A percentile compares a stretch with the other conserved stretches of the same genome.
phyloP scores from a whole-genome alignment of 192 early-diverging fungal species.

The Podila epigama region DNA sequence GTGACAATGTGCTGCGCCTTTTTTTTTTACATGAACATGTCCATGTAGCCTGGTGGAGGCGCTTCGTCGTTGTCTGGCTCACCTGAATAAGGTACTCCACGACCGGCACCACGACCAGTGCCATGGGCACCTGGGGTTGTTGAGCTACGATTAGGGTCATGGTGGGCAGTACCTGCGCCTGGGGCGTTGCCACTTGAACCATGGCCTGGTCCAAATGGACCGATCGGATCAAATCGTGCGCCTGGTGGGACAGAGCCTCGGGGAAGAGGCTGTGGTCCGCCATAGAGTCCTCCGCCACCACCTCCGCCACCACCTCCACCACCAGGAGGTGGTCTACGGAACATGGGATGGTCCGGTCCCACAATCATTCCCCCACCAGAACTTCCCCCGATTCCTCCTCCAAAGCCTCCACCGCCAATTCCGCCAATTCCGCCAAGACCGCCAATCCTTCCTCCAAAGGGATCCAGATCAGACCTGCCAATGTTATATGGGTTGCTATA shows the following conservation, averaged over 20 bases:
- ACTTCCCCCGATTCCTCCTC: conserved; percentile 45
- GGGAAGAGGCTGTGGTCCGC: conserved; percentile 69
- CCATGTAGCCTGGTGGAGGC: conserved; percentile 69
- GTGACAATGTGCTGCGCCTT: background rate
- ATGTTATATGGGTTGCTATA: conserved; percentile 64
- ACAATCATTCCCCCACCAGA: conserved; percentile 85
- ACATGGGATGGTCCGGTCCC: conserved; percentile 91
- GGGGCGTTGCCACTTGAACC: conserved; percentile 26
- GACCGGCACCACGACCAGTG: conserved; percentile 50
- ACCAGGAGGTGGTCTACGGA: conserved; percentile 56
- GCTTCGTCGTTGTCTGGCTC: conserved; percentile 82
- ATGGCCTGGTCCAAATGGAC: conserved; percentile 72
- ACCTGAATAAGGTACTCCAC: conserved; percentile 54
- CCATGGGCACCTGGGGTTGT: conserved; percentile 34
- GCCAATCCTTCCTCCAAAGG: conserved; percentile 45
- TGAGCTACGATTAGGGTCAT: conserved; percentile 17
- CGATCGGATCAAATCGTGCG: conserved; percentile 92
- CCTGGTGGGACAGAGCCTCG: conserved; percentile 81
- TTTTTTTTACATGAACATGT: conserved; percentile 57
- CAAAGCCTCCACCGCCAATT: conserved; percentile 44
- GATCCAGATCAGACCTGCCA: conserved; percentile 80
- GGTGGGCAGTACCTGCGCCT: conserved; percentile 41
- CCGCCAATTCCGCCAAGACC: conserved; percentile 21
- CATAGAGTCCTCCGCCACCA: conserved; percentile 55
- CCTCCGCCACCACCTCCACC: conserved; percentile 45